These are phyloP conservation scores for Ustilago nuda DNA, from an alignment of 1,284 basidiomycete genomes.

Conservation along the genomic window DNA sequence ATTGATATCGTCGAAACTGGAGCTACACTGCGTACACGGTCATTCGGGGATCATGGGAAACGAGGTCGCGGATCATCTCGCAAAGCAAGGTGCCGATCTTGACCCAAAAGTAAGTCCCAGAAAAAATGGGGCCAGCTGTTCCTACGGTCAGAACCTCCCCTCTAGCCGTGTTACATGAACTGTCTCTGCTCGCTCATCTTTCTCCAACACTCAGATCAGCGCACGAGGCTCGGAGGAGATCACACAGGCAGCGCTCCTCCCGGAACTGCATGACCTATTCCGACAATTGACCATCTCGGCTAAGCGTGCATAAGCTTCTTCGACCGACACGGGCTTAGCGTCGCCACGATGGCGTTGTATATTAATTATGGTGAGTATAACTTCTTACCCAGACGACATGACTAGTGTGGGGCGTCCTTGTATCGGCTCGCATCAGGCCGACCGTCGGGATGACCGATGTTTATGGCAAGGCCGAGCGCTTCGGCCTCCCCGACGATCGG, in stretches of 20 bases:
- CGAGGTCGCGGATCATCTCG: slow-evolving; percentile 77
- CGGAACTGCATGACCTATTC: too few species aligned
- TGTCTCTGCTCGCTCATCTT: too few species aligned
- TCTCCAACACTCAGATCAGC: not conserved
- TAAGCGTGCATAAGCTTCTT: not conserved
- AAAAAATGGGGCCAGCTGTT: too few species aligned
- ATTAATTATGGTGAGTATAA: not conserved
- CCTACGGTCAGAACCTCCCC: too few species aligned
- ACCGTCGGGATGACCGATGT: too few species aligned
- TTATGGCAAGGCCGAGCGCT: not conserved
- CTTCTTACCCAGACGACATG: slow-evolving; percentile 1
- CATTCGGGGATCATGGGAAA: slow-evolving; percentile 80
- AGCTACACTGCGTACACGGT: slow-evolving; percentile 77
- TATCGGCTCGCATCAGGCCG: too few species aligned
- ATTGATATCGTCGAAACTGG: slow-evolving; percentile 23
- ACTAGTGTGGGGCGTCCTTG: too few species aligned
- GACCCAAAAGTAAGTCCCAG: not conserved
- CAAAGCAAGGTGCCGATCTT: slow-evolving; percentile 43
- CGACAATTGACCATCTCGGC: too few species aligned
- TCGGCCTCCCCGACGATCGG: not conserved
- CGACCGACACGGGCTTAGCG: not conserved
- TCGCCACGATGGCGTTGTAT: not conserved
- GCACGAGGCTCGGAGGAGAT: too few species aligned
- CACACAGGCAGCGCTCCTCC: too few species aligned
- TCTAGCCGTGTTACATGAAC: too few species aligned